These are phyloP conservation scores for Boletales sp. DNA, from an alignment of 768 basidiomycete species.

Conservation along the genomic window DNA sequence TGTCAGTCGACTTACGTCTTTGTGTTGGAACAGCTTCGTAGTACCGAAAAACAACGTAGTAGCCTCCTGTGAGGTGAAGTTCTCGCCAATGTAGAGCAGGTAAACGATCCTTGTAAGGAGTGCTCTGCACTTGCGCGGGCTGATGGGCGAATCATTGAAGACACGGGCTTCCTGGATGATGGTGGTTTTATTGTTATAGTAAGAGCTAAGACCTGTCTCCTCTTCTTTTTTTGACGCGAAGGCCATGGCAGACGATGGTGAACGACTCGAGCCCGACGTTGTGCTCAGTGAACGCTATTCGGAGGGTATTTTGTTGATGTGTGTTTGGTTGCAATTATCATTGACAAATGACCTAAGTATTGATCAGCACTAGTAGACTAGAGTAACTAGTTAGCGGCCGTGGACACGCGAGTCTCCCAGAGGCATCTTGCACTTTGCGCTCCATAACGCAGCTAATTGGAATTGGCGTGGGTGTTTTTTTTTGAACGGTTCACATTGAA, in stretches of 20 bases:
- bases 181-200: conserved; percentile 96
- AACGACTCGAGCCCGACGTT: conserved; percentile 11
- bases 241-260: conserved; percentile 55
- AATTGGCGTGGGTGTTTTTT: too few species aligned
- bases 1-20: conserved; percentile 71
- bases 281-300: conserved; percentile 16
- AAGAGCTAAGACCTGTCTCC: conserved; percentile 86
- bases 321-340: conserved; percentile 14
- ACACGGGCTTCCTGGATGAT: conserved; percentile 97
- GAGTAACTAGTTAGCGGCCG: neutral
- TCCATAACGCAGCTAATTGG: too few species aligned
- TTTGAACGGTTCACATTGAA: too few species aligned
- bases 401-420: too few species aligned
- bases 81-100: conserved; percentile 94
- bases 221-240: conserved; percentile 96
- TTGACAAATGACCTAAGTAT: neutral
- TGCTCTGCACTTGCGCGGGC: conserved; percentile 93
- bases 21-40: conserved; percentile 98
- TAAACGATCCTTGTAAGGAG: conserved; percentile 96
- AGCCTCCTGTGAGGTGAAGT: conserved; percentile 91
- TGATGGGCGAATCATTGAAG: conserved; percentile 99
- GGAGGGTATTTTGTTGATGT: conserved; percentile 19
- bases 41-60: conserved; percentile 98
- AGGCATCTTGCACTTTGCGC: too few species aligned
- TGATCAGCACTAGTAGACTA: neutral